Base-by-base conservation (phyloP, 1,284 basidiomycete genomes). In the Volvariella volvacea region DNA sequence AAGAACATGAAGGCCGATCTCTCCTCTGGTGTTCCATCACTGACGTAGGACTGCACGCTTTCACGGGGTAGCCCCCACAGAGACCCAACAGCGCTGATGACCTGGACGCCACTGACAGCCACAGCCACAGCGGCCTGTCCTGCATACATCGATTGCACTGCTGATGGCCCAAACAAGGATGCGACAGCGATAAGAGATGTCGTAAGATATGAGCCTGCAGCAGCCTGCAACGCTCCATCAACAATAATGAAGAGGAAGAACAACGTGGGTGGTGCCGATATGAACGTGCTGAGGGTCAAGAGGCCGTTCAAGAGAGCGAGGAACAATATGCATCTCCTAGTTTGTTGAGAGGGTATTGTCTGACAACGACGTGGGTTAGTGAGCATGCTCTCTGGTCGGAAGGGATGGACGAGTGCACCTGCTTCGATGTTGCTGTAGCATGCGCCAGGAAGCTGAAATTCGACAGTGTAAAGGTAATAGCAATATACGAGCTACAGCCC, bases 61-160 rank as follows among this genome's bases (percentile, higher is more conserved):
- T 66, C 58, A 9, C 54, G 57, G 3, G 71, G 56, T 36, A 67
- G 63, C 6, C 64, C 62, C 67, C 66, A 65, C 3, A 83, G 65
- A 10, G 81, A 81, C 3, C 74, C 64, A 0, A 68, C 57, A 3
- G 83, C 72, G 48, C 82, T 83, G 36, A 78, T 54, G n/a, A 87
- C 74, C 54, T 90, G 84, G 1, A 88, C 77, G 1, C 68, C 65
- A 50, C 83, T 85, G 44, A 90, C 78, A 2, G 73, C 78, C 3
- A 90, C 83, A 0, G 79, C 88, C 0, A 88, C 76, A 0, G 82
- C 83, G 3, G 83, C 87, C 55, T 90, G 86, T 4, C 88, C 87
- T 1, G 85, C 74, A 70, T 89, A 76, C 55, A 82, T 68, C 4
- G 78, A 66, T 59, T 88, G 85, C 48, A 90, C 73, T 4, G 78